Conservation (phyloP, 164 flowering plant species). For the Echeveria elegans region DNA sequence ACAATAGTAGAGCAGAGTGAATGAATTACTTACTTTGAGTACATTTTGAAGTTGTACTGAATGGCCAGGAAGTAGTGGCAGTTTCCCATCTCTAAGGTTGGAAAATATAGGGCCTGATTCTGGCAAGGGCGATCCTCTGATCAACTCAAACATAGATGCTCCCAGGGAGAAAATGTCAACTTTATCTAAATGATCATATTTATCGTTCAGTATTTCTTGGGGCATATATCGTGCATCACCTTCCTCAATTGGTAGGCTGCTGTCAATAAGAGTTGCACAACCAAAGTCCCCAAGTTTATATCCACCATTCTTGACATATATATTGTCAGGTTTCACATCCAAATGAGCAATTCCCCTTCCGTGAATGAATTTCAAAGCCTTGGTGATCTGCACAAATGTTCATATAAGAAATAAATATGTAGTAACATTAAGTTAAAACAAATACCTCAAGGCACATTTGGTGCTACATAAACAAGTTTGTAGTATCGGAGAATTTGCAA, state of each 20-base stretch:
- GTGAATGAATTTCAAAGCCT: background rate
- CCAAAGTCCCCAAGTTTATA: conserved; percentile 98
- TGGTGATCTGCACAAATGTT: background rate
- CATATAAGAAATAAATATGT: too few relatives aligned
- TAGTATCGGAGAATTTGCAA: too few relatives aligned
- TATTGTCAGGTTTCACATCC: conserved; percentile 49
- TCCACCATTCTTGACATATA: conserved; percentile 74
- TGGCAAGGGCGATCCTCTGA: conserved; percentile 64
- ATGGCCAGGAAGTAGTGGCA: conserved; percentile 85
- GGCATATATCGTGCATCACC: conserved; percentile 99
- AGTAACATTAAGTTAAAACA: background rate
- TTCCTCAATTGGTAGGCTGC: conserved; percentile 80
- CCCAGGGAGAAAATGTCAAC: conserved; percentile 92
- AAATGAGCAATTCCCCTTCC: background rate
- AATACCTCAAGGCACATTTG: conserved; percentile 1
- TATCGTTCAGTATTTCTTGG: conserved; percentile 79
- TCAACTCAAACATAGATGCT: conserved; percentile 68
- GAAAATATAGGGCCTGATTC: conserved; percentile 57
- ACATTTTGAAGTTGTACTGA: conserved; percentile 75
- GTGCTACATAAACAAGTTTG: background rate
- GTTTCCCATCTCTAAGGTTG: conserved; percentile 63
- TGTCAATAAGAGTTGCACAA: conserved; percentile 69
- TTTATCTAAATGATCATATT: conserved; percentile 74
- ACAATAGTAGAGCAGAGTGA: background rate
- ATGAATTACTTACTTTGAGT: conserved; percentile 51